These are phyloP conservation scores for Hortiboletus flavorubellus DNA, from an alignment of 768 basidiomycete genomes.

Conservation along the genomic window DNA sequence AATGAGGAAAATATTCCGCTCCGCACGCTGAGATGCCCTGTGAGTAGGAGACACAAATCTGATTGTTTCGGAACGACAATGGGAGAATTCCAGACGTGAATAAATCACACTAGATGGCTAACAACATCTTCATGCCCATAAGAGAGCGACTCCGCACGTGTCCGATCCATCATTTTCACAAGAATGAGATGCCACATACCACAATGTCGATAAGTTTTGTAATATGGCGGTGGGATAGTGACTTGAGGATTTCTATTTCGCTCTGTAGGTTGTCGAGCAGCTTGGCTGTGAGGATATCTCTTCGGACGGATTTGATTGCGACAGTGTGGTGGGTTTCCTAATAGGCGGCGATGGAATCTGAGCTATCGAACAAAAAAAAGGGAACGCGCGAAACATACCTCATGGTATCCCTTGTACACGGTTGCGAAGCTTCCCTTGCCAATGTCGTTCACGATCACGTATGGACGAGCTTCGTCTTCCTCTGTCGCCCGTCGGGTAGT, in stretches of 20 bases:
- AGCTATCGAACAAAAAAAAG: neutral
- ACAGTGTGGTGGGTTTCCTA: constrained; percentile 78
- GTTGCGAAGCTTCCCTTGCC: constrained; percentile 95
- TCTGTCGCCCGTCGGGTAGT: constrained; percentile 36
- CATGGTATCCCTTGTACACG: constrained; percentile 91
- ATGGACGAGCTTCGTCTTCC: constrained; percentile 72
- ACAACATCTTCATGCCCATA: neutral
- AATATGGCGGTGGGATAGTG: constrained; percentile 88
- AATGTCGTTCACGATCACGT: constrained; percentile 71
- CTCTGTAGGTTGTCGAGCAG: constrained; percentile 97
- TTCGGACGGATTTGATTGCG: constrained; percentile 93
- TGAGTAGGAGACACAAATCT: constrained; percentile 9
- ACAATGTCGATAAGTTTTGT: constrained; percentile 92
- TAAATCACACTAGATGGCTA: neutral
- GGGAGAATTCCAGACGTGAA: neutral
- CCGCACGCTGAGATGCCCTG: constrained; percentile 50
- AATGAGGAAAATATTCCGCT: constrained; percentile 85
- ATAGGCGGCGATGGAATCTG: constrained; percentile 1
- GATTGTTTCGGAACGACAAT: neutral
- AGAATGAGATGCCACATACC: constrained; percentile 42
- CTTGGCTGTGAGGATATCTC: constrained; percentile 84
- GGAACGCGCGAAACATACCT: constrained; percentile 46
- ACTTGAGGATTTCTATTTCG: constrained; percentile 96
- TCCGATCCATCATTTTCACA: neutral
- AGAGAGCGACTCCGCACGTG: neutral